A percentile compares a stretch with the other conserved stretches of the same genome.
Evolutionary conservation across 148 eudicot species (phyloP).

Genomic region (Nepenthes gracilis): DNA sequence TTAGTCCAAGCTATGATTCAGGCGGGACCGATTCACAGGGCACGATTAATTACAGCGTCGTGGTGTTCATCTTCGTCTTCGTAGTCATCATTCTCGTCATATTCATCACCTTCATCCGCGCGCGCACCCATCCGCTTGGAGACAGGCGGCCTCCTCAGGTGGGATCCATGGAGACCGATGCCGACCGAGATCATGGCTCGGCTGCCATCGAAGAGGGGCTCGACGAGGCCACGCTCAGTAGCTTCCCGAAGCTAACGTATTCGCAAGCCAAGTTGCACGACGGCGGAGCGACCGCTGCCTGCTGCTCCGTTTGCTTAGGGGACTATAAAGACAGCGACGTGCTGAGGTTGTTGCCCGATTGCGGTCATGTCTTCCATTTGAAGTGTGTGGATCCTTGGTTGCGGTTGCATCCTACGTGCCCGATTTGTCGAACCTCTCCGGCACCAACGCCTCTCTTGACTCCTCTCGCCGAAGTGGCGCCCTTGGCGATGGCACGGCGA

Average conservation of each 20-base stretch:
- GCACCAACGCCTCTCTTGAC: conserved; percentile 12
- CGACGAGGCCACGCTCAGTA: conserved; percentile 16
- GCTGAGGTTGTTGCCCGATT: conserved; percentile 30
- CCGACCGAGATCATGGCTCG: background rate
- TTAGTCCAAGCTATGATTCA: too few relatives aligned
- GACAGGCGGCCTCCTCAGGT: background rate
- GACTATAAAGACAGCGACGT: conserved; percentile 29
- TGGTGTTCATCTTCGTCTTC: conserved; percentile 14
- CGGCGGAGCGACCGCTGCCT: background rate
- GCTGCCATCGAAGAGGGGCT: conserved; percentile 9
- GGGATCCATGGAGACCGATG: background rate
- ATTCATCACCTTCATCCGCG: conserved; percentile 15
- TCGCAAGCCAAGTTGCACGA: conserved; percentile 8
- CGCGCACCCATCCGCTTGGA: background rate
- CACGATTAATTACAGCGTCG: conserved; percentile 10
- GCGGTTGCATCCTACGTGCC: conserved; percentile 25
- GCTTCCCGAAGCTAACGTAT: conserved; percentile 11
- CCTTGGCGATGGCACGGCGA: background rate
- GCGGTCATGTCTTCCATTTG: conserved; percentile 37
- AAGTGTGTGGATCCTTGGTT: conserved; percentile 45
- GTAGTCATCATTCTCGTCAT: conserved; percentile 13
- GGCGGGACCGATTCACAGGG: background rate
- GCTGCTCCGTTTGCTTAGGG: conserved; percentile 36
- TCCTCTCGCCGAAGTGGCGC: conserved; percentile 5
- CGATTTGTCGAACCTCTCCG: conserved; percentile 34